Evolutionary conservation across 2,329 filamentous ascomycete species (phyloP).

Genomic region (Aspergillus tamarii): DNA sequence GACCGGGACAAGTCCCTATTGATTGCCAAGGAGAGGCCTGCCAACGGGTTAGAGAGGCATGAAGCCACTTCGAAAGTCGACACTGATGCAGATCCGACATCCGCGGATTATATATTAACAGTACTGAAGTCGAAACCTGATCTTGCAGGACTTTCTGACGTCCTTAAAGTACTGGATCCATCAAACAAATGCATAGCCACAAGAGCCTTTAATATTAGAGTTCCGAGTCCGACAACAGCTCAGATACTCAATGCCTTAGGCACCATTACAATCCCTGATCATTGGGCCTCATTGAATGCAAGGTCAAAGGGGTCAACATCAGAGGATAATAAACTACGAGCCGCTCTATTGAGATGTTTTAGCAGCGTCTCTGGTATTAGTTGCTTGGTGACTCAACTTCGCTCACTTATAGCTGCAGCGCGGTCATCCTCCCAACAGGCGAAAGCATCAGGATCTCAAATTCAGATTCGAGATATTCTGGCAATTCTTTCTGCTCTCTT

Average conservation of each 20-base stretch:
- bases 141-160: constrained; percentile 32
- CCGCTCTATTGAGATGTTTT: constrained; percentile 65
- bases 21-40: constrained; percentile 19
- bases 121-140: constrained; percentile 46
- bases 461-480: constrained; percentile 39
- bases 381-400: constrained; percentile 72
- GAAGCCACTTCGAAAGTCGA: constrained; percentile 16
- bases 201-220: constrained; percentile 58
- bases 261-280: constrained; percentile 75
- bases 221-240: constrained; percentile 68
- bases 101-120: constrained; percentile 38
- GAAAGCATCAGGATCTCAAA: constrained; percentile 38
- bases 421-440: constrained; percentile 29
- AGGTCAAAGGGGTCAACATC: constrained; percentile 19
- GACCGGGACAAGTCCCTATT: constrained; percentile 23
- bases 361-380: constrained; percentile 77
- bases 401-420: constrained; percentile 54
- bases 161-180: constrained; percentile 42
- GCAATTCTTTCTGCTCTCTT: constrained; percentile 46
- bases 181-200: constrained; percentile 26
- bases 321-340: constrained; percentile 32
- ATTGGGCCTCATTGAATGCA: constrained; percentile 68
- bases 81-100: constrained; percentile 26
- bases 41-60: constrained; percentile 12
- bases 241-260: constrained; percentile 77